Base-by-base conservation (phyloP, 345 rosid genomes). In the Ailanthus altissimus region DNA sequence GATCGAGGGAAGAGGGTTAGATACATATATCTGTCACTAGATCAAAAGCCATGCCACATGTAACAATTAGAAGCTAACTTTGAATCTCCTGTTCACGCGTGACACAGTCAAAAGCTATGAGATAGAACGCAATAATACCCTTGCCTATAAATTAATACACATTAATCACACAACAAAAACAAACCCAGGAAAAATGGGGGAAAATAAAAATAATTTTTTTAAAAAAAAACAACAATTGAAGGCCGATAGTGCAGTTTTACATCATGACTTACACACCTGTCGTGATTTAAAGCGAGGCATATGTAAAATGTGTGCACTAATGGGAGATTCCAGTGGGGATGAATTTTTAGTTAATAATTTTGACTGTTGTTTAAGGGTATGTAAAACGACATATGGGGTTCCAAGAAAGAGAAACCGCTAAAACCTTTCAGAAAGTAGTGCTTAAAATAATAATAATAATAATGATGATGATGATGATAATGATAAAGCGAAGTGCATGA, bases 11-110 rank as follows among this genome's bases (percentile, higher is more conserved):
- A 64, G 78, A 64, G 71, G 62, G 78, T 57, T 72, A 56, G 67
- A 63, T 64, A 77, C 78, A 58, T 73, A 76, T 63, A 57, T 53
- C 69, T 84, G 74, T 70, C 82, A 76, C 40, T 2, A 42, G 23
- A 70, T 60, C 64, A 16, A 53, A n/a, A 49, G n/a, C 36, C 53
- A 36, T 61, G 86, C 81, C 89, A 85, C 82, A 53, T 79, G 83
- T 68, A 80, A 64, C 78, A 11, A 70, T 67, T 7, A 40, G 49
- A 80, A 58, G 73, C 58, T 67, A 63, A 77, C 68, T 75, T 69
- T 57, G 74, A 75, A 71, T 54, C 21, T 32, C 25, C n/a, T 38
- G 32, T 21, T 67, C 79, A 82, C 79, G 83, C 85, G 82, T 67
- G 83, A 66, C 74, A 66, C 74, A 16, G 60, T 82, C 74, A 75